Percentiles rank a stretch among this genome's conserved stretches.
phyloP scores from a whole-genome alignment of 495 filamentous ascomycete genomes.

The Echria macrotheca region DNA sequence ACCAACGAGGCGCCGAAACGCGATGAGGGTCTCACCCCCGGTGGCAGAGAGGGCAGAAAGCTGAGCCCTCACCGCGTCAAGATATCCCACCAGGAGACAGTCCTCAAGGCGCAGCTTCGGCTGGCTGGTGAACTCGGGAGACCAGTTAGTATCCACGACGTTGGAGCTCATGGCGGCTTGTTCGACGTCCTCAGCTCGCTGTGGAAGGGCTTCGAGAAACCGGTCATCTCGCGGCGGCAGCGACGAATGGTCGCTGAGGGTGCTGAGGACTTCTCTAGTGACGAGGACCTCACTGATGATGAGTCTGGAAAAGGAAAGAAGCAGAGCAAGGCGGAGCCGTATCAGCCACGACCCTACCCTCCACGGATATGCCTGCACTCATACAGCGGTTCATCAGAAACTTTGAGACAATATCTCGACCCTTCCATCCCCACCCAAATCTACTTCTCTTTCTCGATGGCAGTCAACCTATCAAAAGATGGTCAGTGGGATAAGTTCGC shows the following conservation, averaged over 20 bases:
- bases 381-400: slow-evolving; percentile 75
- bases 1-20: slow-evolving; percentile 15
- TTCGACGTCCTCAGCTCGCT: slow-evolving; percentile 67
- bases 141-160: slow-evolving; percentile 83
- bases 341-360: slow-evolving; percentile 59
- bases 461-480: slow-evolving; percentile 66
- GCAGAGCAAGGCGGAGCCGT: slow-evolving; percentile 8
- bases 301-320: slow-evolving; percentile 13
- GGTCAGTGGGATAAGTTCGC: slow-evolving; percentile 42
- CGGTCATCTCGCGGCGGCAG: slow-evolving; percentile 59
- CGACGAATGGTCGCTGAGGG: slow-evolving; percentile 38
- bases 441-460: slow-evolving; percentile 83
- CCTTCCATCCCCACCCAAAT: slow-evolving; percentile 69
- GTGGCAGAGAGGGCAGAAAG: slow-evolving; percentile 71
- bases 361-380: slow-evolving; percentile 92
- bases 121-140: slow-evolving; percentile 78
- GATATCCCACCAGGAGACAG: slow-evolving; percentile 67
- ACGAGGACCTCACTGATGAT: slow-evolving; percentile 33
- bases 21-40: slow-evolving; percentile 60
- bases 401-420: slow-evolving; percentile 71
- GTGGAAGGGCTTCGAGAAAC: slow-evolving; percentile 80
- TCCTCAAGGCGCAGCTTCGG: slow-evolving; percentile 77
- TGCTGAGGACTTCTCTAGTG: slow-evolving; percentile 43
- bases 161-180: slow-evolving; percentile 80
- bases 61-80: slow-evolving; percentile 72